phyloP scores from a whole-genome alignment of 2,329 filamentous ascomycete genomes.

The Lachnellula occidentalis region DNA sequence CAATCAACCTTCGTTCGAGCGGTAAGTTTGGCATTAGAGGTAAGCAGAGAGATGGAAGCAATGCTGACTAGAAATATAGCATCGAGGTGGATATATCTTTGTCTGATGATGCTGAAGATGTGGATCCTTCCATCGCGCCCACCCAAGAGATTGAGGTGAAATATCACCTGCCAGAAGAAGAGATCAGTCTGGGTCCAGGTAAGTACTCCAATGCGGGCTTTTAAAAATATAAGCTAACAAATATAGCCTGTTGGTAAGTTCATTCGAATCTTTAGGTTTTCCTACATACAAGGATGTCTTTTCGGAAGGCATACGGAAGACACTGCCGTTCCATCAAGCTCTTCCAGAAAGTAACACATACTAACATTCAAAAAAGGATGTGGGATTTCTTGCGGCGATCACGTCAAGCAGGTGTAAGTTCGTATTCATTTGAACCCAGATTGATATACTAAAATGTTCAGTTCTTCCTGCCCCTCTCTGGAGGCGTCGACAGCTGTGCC shows the following conservation, averaged over 20 bases:
- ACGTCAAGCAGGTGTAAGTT: slow-evolving; percentile 35
- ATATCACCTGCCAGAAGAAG: slow-evolving; percentile 60
- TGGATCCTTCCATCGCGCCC: slow-evolving; percentile 38
- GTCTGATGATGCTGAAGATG: slow-evolving; percentile 35
- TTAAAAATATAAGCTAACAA: no score
- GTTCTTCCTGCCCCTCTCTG: slow-evolving; percentile 47
- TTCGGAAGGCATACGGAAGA: no score
- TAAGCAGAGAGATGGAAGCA: no score
- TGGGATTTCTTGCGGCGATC: slow-evolving; percentile 57
- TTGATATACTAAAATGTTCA: slow-evolving; percentile 28
- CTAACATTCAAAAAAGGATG: slow-evolving; percentile 29
- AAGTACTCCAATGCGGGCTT: no score
- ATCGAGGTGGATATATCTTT: slow-evolving; percentile 39
- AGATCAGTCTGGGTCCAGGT: slow-evolving; percentile 55
- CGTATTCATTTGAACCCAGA: no score
- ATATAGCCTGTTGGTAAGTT: no score
- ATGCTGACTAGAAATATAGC: slow-evolving; percentile 4
- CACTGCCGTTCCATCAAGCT: no score
- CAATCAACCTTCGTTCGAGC: slow-evolving; percentile 34
- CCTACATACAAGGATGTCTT: no score
- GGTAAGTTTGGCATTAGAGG: no score
- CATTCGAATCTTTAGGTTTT: no score
- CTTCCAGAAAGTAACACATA: background rate
- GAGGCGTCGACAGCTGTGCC: slow-evolving; percentile 56
- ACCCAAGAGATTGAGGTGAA: slow-evolving; percentile 40